Conservation (phyloP, 2,329 filamentous ascomycete genomes). For the Cercospora canescens region DNA sequence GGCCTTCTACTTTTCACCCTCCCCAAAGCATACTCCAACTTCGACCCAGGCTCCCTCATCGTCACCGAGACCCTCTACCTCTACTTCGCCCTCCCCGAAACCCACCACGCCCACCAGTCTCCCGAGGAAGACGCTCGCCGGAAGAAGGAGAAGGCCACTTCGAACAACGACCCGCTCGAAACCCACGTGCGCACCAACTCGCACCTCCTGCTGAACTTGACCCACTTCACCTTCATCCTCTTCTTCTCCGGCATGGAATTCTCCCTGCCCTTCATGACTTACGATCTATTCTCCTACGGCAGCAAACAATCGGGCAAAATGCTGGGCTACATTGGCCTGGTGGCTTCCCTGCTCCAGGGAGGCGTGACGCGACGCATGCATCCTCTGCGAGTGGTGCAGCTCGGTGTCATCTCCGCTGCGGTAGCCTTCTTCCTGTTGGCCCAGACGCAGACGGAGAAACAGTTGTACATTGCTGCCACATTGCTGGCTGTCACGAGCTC, state of each 20-base stretch:
- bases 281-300: constrained; percentile 83
- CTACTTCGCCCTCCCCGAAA: constrained; percentile 83
- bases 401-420: constrained; percentile 76
- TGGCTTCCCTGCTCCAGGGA: constrained; percentile 90
- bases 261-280: constrained; percentile 95
- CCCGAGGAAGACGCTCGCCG: constrained; percentile 3
- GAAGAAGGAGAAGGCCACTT: constrained; percentile 27
- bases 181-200: constrained; percentile 69
- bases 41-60: too few relatives aligned
- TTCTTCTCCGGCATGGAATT: constrained; percentile 99
- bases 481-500: constrained; percentile 87
- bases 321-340: constrained; percentile 85
- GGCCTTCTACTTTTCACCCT: too few relatives aligned
- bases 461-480: constrained; percentile 78
- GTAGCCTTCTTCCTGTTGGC: constrained; percentile 78
- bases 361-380: constrained; percentile 84
- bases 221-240: constrained; percentile 88
- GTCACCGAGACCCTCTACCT: constrained; percentile 85
- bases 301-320: constrained; percentile 80
- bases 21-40: too few relatives aligned
- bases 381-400: constrained; percentile 75
- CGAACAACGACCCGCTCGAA: constrained; percentile 23
- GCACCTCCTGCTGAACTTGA: constrained; percentile 75
- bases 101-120: constrained; percentile 53
- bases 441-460: constrained; percentile 64